Conservation (phyloP, 2,329 filamentous ascomycete genomes). For the Aspergillus texensis region DNA sequence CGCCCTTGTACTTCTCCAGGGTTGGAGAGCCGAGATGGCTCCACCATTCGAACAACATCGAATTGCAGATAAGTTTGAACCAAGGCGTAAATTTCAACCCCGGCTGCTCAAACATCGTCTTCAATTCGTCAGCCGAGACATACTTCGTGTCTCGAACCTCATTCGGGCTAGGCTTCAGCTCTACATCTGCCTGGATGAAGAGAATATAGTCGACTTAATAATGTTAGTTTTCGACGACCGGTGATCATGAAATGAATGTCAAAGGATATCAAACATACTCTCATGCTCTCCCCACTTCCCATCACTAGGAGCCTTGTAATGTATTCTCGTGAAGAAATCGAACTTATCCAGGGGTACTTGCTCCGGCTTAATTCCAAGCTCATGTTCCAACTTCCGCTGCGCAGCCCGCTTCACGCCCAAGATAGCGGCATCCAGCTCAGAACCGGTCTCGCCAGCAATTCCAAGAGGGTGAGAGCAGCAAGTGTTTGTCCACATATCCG, state of each 20-base stretch:
- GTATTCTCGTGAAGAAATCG: conserved; percentile 91
- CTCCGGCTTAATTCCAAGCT: conserved; percentile 84
- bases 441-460: conserved; percentile 87
- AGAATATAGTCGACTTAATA: conserved; percentile 90
- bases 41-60: conserved; percentile 99
- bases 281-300: conserved; percentile 99
- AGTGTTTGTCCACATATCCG: conserved; percentile 99
- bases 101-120: conserved; percentile 80
- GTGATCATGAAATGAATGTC: background rate
- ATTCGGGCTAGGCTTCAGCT: conserved; percentile 75
- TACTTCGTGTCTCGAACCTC: conserved; percentile 86
- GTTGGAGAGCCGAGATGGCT: conserved; percentile 72
- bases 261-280: conserved; percentile 61
- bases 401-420: conserved; percentile 88
- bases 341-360: conserved; percentile 93
- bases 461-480: conserved; percentile 97
- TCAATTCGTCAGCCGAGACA: conserved; percentile 79
- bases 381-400: conserved; percentile 89
- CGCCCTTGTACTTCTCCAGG: conserved; percentile 81
- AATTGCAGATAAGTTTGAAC: conserved; percentile 99
- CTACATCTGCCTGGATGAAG: conserved; percentile 93
- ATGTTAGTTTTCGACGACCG: conserved; percentile 18
- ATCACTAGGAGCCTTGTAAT: conserved; percentile 96
- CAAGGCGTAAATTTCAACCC: conserved; percentile 89
- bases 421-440: conserved; percentile 76